A percentile compares a stretch with the other conserved stretches of the same genome.
Evolutionary conservation across 2,329 filamentous ascomycete species (phyloP).

Genomic region (Hirsutella minnesotensis): DNA sequence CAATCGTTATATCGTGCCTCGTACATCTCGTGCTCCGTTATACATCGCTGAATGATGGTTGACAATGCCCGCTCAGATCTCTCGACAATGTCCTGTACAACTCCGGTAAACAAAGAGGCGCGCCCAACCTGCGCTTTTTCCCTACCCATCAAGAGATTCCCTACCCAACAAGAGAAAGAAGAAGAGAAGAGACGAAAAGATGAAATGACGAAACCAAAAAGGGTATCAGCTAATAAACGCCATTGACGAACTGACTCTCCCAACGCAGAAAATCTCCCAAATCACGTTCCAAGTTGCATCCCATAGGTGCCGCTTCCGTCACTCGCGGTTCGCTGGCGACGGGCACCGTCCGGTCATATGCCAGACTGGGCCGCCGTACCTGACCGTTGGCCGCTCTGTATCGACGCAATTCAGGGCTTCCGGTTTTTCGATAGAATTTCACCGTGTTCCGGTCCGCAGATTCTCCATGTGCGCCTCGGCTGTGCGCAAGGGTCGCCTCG

Average conservation of each 20-base stretch:
- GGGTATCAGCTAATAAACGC: slow-evolving; percentile 2
- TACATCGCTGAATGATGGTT: no score
- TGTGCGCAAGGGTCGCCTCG: slow-evolving; percentile 16
- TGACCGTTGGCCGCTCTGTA: neutral
- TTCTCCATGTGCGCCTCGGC: slow-evolving; percentile 13
- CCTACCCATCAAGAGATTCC: no score
- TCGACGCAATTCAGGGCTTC: neutral
- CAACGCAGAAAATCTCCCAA: slow-evolving; percentile 46
- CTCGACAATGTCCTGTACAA: no score
- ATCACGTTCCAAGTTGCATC: slow-evolving; percentile 48
- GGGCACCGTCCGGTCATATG: no score
- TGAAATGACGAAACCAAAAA: no score
- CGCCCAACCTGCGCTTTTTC: no score
- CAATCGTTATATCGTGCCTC: no score
- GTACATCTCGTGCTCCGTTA: no score
- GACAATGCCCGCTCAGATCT: no score
- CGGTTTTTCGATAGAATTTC: slow-evolving; percentile 17
- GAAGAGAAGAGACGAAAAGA: no score
- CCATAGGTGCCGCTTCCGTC: slow-evolving; percentile 40
- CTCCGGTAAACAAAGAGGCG: no score
- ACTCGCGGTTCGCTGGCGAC: neutral
- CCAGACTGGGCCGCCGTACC: neutral
- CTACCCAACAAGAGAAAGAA: no score
- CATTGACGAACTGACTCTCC: slow-evolving; percentile 40
- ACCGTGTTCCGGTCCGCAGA: slow-evolving; percentile 14